Conservation (phyloP, 768 basidiomycete species). For the Scleroderma citrinum region DNA sequence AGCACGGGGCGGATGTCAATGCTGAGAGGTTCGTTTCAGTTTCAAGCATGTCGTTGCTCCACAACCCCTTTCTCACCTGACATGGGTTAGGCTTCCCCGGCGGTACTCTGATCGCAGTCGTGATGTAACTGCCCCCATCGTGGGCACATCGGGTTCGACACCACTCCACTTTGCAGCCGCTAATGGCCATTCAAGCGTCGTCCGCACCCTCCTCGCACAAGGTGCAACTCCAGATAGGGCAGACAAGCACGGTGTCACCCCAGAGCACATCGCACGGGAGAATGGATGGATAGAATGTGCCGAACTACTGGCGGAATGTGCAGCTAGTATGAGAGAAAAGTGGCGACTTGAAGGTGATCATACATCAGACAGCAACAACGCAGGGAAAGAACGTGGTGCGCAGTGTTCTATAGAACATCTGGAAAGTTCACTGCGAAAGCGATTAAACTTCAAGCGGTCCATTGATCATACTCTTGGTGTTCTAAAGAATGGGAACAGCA, state of each 20-base stretch:
- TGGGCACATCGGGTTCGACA: constrained; percentile 83
- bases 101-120: constrained; percentile 69
- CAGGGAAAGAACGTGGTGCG: constrained; percentile 15
- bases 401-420: constrained; percentile 26
- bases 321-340: constrained; percentile 48
- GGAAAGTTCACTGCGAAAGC: constrained; percentile 32
- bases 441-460: constrained; percentile 70
- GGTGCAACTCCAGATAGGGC: constrained; percentile 77
- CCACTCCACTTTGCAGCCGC: constrained; percentile 97
- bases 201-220: constrained; percentile 72
- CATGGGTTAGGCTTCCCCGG: constrained; percentile 51
- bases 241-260: constrained; percentile 90
- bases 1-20: constrained; percentile 96
- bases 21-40: constrained; percentile 65
- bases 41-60: constrained; percentile 4
- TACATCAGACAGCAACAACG: constrained; percentile 14
- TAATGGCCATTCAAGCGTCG: constrained; percentile 79
- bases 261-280: constrained; percentile 75
- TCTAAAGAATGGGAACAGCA: constrained; percentile 31
- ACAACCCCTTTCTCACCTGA: constrained; percentile 2
- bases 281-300: constrained; percentile 80
- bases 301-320: constrained; percentile 62
- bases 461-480: constrained; percentile 67
- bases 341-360: constrained; percentile 48
- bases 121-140: constrained; percentile 61